phyloP scores from a whole-genome alignment of 2,329 filamentous ascomycete species.

The Aspergillus sp. region DNA sequence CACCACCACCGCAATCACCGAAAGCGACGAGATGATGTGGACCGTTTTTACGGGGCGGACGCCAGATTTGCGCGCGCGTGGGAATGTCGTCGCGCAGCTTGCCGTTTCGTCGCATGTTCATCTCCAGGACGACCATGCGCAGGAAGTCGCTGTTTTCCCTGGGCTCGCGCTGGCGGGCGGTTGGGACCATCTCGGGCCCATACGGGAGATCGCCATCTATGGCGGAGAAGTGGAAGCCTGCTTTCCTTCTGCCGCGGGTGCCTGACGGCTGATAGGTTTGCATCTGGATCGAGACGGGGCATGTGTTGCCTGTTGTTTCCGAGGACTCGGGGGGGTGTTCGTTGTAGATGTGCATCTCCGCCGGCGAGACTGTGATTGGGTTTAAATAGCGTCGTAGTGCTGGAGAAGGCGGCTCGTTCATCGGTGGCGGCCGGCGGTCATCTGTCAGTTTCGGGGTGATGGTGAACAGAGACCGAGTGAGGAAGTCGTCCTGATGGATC shows the following conservation, averaged over 20 bases:
- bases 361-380: slow-evolving; percentile 40
- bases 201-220: slow-evolving; percentile 31
- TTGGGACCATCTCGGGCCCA: slow-evolving; percentile 29
- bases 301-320: slow-evolving; percentile 20
- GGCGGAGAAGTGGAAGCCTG: slow-evolving; percentile 29
- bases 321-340: slow-evolving; percentile 29
- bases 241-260: slow-evolving; percentile 18
- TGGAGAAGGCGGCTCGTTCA: slow-evolving; percentile 45
- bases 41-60: slow-evolving; percentile 44
- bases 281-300: slow-evolving; percentile 52
- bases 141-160: slow-evolving; percentile 56
- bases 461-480: slow-evolving; percentile 48
- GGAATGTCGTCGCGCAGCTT: slow-evolving; percentile 49
- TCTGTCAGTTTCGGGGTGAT: slow-evolving; percentile 50
- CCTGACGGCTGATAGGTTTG: slow-evolving; percentile 46
- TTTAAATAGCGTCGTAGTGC: slow-evolving; percentile 54
- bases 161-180: slow-evolving; percentile 50
- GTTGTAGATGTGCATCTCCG: slow-evolving; percentile 37
- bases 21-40: slow-evolving; percentile 5
- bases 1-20: slow-evolving; percentile 9
- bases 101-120: slow-evolving; percentile 57
- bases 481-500: slow-evolving; percentile 49
- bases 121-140: slow-evolving; percentile 55
- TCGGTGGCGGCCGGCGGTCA: slow-evolving; percentile 50
- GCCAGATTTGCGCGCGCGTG: slow-evolving; percentile 50